Evolutionary conservation across 768 basidiomycete genomes (phyloP), one percentile per base, ranked within the genome.

Genomic region (Neoboletus magnificus): DNA sequence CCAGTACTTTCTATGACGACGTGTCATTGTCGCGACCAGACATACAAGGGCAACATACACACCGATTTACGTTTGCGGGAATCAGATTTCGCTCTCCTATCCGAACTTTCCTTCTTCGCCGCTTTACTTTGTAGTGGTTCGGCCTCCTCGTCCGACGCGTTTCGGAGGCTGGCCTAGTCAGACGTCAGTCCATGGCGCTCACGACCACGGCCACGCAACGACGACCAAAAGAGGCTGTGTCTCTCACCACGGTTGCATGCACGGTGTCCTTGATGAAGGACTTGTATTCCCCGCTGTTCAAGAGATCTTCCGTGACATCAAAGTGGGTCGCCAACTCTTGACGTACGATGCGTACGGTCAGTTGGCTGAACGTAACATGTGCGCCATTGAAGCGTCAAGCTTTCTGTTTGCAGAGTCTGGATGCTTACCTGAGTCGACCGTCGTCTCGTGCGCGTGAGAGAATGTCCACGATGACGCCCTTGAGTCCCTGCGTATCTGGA

Each of bases 261-360:
- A 66, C 59, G 12, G 54, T 54, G 11, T 63, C 56, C 58, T 82
- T 85, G 25, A 89, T 64, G 3, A 73, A 63, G 16, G 60, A 54
- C 63, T 78, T 87, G 68, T 78, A 82, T 46, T 77, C 71, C 20
- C 71, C 64, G 27, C 56, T 61, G 29, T 78, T 76, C 39, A 87
- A 67, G 3, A 71, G 63, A 0, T 79, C 81, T 6, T 69, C 59
- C 10, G 75, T 73, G n/a, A 87, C 66, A 4, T 60, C 54, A 42
- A 84, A 73, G 23, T 73, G 60, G 25, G 71, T 61, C 67, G 86
- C 85, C 1, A 87, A 50, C n/a, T 73, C 62, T 52, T 71, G 66
- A 13, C 85, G 79, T 25, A 87, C 73, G 13, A 77, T 72, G 23
- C 80, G 79, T 16, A 75, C 75, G 2, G 85, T 85, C 27, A 74